Evolutionary conservation across 345 rosid species (phyloP).

Genomic region (Eucalyptus microcorys): DNA sequence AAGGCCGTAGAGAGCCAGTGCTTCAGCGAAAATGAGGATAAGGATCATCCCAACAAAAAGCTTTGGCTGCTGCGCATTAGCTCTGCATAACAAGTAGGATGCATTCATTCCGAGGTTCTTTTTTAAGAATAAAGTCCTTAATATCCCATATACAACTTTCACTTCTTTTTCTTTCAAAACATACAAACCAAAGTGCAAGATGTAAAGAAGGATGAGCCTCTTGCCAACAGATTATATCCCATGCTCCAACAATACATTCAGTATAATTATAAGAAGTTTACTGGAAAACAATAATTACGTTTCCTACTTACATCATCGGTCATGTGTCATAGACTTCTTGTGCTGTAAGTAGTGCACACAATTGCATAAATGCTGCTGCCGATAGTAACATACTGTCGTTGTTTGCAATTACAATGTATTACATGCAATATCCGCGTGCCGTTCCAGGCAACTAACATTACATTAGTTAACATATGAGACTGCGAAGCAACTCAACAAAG

Average conservation of each 20-base stretch:
- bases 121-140: neutral
- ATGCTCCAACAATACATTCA: neutral
- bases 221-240: neutral
- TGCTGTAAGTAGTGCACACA: neutral
- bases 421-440: neutral
- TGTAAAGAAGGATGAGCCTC: neutral
- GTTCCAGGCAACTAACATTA: neutral
- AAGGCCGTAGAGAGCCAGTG: conserved; percentile 77
- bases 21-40: conserved; percentile 88
- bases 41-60: conserved; percentile 93
- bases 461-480: neutral
- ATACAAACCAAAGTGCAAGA: neutral
- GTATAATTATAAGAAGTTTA: neutral
- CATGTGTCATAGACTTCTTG: neutral
- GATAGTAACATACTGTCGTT: neutral
- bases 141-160: neutral
- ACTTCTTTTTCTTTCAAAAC: neutral
- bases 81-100: conserved; percentile 22
- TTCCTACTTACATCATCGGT: neutral
- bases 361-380: neutral
- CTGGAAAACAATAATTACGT: neutral
- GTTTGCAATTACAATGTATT: neutral
- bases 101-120: neutral
- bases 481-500: neutral
- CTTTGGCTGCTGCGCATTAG: conserved; percentile 91